These are phyloP conservation scores for Metschnikowia lachancei DNA, from an alignment of 805 yeast species.

Conservation along the genomic window DNA sequence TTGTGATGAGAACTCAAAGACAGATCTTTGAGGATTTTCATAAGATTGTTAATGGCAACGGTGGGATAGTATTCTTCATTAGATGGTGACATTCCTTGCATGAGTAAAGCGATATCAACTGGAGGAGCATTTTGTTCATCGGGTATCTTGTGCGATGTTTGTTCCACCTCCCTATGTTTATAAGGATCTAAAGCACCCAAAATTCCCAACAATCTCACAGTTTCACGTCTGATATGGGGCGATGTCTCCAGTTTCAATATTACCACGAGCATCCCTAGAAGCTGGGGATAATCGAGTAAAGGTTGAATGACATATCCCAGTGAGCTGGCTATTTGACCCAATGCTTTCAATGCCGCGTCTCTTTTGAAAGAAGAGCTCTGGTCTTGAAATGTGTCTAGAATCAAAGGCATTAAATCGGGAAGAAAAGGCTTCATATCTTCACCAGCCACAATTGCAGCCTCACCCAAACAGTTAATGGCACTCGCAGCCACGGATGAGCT, in stretches of 20 bases:
- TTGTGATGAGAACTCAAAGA: constrained; percentile 85
- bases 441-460: constrained; percentile 82
- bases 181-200: constrained; percentile 97
- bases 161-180: constrained; percentile 88
- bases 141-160: constrained; percentile 50
- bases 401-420: constrained; percentile 77
- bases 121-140: constrained; percentile 87
- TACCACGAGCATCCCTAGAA: constrained; percentile 75
- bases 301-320: constrained; percentile 97
- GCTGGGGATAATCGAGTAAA: constrained; percentile 82
- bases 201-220: constrained; percentile 86
- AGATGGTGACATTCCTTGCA: constrained; percentile 93
- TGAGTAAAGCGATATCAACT: constrained; percentile 80
- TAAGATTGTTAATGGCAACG: constrained; percentile 81
- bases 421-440: constrained; percentile 74
- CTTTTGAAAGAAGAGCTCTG: constrained; percentile 86
- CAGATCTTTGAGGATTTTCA: constrained; percentile 81
- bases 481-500: constrained; percentile 84
- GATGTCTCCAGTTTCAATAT: constrained; percentile 81
- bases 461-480: constrained; percentile 84
- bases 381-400: constrained; percentile 85
- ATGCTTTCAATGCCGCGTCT: constrained; percentile 81
- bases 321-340: constrained; percentile 86
- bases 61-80: constrained; percentile 93
- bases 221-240: constrained; percentile 73